Percentiles rank a stretch among this genome's conserved stretches.
These are phyloP conservation scores for Acidomyces sp. DNA, from an alignment of 495 filamentous ascomycete species.

Conservation along the genomic window DNA sequence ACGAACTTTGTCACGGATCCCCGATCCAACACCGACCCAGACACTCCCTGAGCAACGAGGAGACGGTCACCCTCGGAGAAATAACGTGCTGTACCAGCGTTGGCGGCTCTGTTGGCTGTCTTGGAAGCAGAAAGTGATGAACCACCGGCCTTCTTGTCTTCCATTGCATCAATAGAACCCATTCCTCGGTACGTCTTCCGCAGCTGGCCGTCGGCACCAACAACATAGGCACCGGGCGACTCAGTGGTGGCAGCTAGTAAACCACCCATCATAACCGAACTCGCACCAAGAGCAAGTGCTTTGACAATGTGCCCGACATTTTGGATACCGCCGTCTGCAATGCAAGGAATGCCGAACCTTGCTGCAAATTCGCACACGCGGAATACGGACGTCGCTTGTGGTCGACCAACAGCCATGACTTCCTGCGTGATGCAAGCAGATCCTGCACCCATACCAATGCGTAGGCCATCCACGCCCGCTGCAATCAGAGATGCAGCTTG, in stretches of 20 bases:
- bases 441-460: constrained; percentile 97
- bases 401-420: constrained; percentile 96
- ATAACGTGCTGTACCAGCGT: constrained; percentile 94
- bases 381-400: constrained; percentile 84
- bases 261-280: constrained; percentile 98
- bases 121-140: constrained; percentile 50
- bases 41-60: constrained; percentile 93
- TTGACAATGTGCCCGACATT: constrained; percentile 99
- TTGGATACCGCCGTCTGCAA: constrained; percentile 94
- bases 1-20: constrained; percentile 86
- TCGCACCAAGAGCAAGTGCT: constrained; percentile 84
- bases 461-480: constrained; percentile 87
- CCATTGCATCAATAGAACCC: constrained; percentile 98
- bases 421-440: constrained; percentile 99
- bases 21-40: constrained; percentile 55
- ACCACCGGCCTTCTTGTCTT: constrained; percentile 80
- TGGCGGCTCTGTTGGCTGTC: constrained; percentile 43
- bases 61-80: constrained; percentile 93
- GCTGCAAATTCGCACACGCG: constrained; percentile 78
- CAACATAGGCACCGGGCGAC: constrained; percentile 91
- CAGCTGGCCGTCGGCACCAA: constrained; percentile 86
- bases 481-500: constrained; percentile 88
- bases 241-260: constrained; percentile 94
- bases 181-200: constrained; percentile 99
- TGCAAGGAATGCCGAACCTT: constrained; percentile 91